Conservation (phyloP, 1,284 basidiomycete species). For the Tremellales sp. region DNA sequence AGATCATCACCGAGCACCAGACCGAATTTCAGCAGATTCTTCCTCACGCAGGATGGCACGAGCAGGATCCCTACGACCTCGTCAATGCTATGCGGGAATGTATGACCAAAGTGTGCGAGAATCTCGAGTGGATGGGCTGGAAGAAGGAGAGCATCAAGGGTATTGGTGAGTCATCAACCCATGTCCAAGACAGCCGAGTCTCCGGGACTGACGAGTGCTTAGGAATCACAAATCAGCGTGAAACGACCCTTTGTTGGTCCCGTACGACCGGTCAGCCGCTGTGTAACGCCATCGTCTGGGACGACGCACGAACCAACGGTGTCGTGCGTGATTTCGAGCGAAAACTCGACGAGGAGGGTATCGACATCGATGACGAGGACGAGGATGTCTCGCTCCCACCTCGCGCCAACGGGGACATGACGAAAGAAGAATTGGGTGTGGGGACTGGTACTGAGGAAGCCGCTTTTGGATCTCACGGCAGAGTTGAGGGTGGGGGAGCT, state of each 20-base stretch:
- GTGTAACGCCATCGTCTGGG: constrained; percentile 92
- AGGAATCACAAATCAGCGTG: constrained; percentile 97
- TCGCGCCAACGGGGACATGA: constrained; percentile 51
- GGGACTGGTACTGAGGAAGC: constrained; percentile 30
- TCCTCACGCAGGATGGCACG: constrained; percentile 91
- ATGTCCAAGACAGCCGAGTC: not conserved
- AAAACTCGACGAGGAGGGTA: constrained; percentile 67
- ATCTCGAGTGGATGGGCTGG: constrained; percentile 66
- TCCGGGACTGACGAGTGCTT: constrained; percentile 3
- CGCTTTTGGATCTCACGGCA: constrained; percentile 31
- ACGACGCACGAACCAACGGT: constrained; percentile 83
- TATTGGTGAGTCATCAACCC: constrained; percentile 61
- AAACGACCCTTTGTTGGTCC: constrained; percentile 94
- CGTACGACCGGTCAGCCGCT: constrained; percentile 80
- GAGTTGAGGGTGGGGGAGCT: constrained; percentile 18
- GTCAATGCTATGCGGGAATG: constrained; percentile 71
- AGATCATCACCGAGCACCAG: constrained; percentile 82
- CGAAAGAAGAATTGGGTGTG: constrained; percentile 18
- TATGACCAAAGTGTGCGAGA: constrained; percentile 67
- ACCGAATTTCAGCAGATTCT: constrained; percentile 89
- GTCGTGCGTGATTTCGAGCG: constrained; percentile 73
- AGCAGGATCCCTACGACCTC: constrained; percentile 86
- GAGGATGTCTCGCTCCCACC: constrained; percentile 13
- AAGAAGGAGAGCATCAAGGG: constrained; percentile 81
- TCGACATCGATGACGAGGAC: constrained; percentile 58